phyloP scores from a whole-genome alignment of 805 yeast species.

The Brettanomyces bruxellensis region DNA sequence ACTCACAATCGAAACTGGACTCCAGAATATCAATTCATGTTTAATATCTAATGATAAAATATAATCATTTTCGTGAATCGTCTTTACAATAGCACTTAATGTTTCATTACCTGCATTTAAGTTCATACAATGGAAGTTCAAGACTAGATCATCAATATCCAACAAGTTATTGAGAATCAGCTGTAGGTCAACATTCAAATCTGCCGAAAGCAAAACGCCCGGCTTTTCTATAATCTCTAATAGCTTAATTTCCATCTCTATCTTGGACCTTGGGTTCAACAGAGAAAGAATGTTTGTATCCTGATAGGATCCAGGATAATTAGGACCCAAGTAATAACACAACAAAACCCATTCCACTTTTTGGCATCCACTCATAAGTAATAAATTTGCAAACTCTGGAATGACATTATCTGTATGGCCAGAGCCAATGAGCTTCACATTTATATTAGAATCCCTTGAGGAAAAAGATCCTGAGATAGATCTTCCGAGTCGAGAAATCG shows the following conservation, averaged over 20 bases:
- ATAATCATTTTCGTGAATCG: not conserved
- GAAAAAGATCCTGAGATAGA: too few species aligned
- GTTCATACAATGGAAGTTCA: conserved; percentile 2
- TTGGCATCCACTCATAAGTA: conserved; percentile 29
- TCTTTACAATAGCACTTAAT: not conserved
- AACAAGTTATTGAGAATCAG: not conserved
- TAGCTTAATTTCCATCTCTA: not conserved
- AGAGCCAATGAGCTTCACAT: conserved; percentile 8
- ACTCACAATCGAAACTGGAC: conserved; percentile 8
- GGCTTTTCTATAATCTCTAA: not conserved
- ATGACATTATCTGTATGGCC: conserved; percentile 21
- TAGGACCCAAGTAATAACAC: conserved; percentile 37
- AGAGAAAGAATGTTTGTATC: conserved; percentile 30
- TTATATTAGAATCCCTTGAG: not conserved
- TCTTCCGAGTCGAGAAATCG: too few species aligned
- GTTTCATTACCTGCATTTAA: not conserved
- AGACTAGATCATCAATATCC: not conserved
- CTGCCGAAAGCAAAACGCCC: not conserved
- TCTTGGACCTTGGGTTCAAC: conserved; percentile 23
- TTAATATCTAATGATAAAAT: not conserved
- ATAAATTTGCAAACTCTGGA: conserved; percentile 24
- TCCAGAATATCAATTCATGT: conserved; percentile 7
- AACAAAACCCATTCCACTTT: conserved; percentile 44
- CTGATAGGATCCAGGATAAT: conserved; percentile 39
- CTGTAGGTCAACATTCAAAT: not conserved